Percentiles rank a stretch among this genome's conserved stretches.
Conservation (phyloP, 1,139 yeast genomes). For the Hansenula lynferdii region DNA sequence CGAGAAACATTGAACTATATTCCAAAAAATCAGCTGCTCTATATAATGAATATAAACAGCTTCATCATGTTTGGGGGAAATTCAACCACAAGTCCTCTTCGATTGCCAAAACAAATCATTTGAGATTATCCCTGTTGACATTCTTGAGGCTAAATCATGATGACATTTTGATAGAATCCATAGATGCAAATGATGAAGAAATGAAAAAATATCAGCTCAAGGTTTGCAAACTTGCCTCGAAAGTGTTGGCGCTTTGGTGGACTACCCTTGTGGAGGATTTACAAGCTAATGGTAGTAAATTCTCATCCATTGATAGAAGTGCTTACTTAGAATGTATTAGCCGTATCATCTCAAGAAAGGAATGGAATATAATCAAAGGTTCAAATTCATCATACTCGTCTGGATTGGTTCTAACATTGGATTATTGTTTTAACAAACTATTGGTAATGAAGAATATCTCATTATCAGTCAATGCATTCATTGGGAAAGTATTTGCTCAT, state of each 20-base stretch:
- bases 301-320: constrained; percentile 51
- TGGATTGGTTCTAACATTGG: constrained; percentile 48
- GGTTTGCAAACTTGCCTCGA: constrained; percentile 32
- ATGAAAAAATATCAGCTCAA: constrained; percentile 30
- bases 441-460: constrained; percentile 53
- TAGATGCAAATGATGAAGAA: constrained; percentile 16
- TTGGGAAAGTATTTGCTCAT: constrained; percentile 77
- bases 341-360: constrained; percentile 55
- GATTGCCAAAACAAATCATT: constrained; percentile 56
- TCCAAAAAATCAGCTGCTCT: constrained; percentile 3
- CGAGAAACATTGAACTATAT: constrained; percentile 1
- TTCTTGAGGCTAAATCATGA: constrained; percentile 44
- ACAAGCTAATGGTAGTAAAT: constrained; percentile 23
- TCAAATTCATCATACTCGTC: constrained; percentile 25
- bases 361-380: constrained; percentile 44
- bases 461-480: constrained; percentile 60
- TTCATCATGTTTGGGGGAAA: constrained; percentile 26
- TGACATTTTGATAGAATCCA: constrained; percentile 11
- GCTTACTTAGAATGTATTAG: constrained; percentile 75
- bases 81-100: constrained; percentile 46
- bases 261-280: constrained; percentile 11
- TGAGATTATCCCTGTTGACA: constrained; percentile 64
- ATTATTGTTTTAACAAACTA: constrained; percentile 38
- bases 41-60: constrained; percentile 12
- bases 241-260: constrained; percentile 21